These are phyloP conservation scores for Trichoderma citrinoviride DNA, from an alignment of 2,329 filamentous ascomycete species.

Conservation along the genomic window DNA sequence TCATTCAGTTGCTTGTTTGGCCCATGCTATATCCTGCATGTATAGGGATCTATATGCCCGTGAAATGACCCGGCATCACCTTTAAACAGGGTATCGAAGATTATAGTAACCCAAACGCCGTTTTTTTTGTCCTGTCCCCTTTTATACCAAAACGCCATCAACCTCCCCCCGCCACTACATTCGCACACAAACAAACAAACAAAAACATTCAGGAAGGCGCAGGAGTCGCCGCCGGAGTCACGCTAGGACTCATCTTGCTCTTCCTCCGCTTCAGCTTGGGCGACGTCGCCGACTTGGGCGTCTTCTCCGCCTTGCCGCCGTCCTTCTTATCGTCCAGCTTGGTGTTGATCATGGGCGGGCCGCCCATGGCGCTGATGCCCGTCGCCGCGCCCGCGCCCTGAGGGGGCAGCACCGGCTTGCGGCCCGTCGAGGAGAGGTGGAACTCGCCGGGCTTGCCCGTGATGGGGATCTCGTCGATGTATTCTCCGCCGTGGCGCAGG, in stretches of 20 bases:
- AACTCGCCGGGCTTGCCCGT: slow-evolving; percentile 65
- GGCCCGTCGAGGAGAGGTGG: slow-evolving; percentile 60
- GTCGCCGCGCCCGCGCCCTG: slow-evolving; percentile 31
- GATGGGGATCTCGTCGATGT: slow-evolving; percentile 67
- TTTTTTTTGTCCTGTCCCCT: neutral
- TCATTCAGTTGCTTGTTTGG: neutral
- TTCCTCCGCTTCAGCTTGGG: slow-evolving; percentile 49
- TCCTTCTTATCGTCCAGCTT: slow-evolving; percentile 48
- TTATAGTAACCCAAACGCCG: neutral
- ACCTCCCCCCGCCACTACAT: neutral
- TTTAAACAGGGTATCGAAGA: slow-evolving; percentile 19
- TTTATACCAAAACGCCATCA: neutral
- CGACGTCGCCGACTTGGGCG: slow-evolving; percentile 41
- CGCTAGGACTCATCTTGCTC: slow-evolving; percentile 43
- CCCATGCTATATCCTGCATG: neutral
- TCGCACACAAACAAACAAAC: neutral
- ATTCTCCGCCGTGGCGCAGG: slow-evolving; percentile 60
- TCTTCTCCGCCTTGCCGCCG: slow-evolving; percentile 44
- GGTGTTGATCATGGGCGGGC: slow-evolving; percentile 39
- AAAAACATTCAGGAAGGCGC: slow-evolving; percentile 25
- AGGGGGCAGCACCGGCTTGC: slow-evolving; percentile 42
- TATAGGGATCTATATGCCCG: neutral
- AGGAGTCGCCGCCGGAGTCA: slow-evolving; percentile 34
- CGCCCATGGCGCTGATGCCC: slow-evolving; percentile 37
- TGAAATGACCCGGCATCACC: neutral